phyloP scores from a whole-genome alignment of 2,329 filamentous ascomycete species.

The Zasmidium cellare region DNA sequence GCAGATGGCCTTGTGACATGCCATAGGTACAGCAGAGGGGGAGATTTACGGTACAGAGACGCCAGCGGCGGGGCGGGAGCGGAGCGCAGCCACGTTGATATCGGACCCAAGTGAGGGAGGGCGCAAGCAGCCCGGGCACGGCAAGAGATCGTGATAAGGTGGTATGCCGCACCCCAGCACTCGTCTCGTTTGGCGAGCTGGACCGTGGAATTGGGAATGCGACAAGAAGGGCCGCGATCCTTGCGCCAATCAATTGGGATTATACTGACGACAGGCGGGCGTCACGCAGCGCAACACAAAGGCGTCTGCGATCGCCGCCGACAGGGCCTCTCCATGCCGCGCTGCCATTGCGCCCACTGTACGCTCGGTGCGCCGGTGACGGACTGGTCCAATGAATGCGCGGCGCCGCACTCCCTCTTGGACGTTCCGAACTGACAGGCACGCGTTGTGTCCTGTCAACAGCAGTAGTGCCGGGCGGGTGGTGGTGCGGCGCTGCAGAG shows the following conservation, averaged over 20 bases:
- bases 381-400: background rate
- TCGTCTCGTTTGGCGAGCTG: conserved; percentile 2
- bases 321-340: conserved; percentile 11
- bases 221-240: conserved; percentile 12
- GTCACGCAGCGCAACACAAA: conserved; percentile 18
- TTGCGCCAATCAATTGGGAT: conserved; percentile 17
- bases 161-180: conserved; percentile 16
- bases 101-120: conserved; percentile 7
- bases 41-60: no score
- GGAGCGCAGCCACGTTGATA: conserved; percentile 18
- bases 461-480: conserved; percentile 19
- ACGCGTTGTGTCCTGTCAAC: conserved; percentile 25
- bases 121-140: conserved; percentile 14
- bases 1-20: conserved; percentile 11
- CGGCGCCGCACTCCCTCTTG: conserved; percentile 8
- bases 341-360: background rate
- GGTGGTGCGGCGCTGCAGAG: background rate
- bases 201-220: conserved; percentile 20
- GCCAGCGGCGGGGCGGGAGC: conserved; percentile 16
- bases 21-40: conserved; percentile 1
- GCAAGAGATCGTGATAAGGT: conserved; percentile 14
- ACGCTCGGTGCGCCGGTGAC: conserved; percentile 6
- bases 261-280: conserved; percentile 8
- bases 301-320: conserved; percentile 12
- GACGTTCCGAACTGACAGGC: conserved; percentile 23